Conservation (phyloP, 176 grass and related monocot genomes). For the Zizania latifolia region DNA sequence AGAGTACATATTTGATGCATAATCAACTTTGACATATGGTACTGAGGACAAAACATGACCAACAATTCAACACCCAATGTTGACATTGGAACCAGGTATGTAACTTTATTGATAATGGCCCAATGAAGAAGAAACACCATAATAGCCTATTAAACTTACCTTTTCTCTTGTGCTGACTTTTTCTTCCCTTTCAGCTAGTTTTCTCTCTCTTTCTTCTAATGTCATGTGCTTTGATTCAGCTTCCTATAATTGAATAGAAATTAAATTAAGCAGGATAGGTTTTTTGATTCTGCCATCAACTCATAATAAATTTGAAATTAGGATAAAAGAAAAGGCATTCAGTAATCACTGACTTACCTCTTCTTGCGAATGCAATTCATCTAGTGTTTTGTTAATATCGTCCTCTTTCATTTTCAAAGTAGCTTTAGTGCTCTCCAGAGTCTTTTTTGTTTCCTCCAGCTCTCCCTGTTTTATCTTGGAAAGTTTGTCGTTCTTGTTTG, state of each 20-base stretch:
- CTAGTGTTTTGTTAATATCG: slow-evolving; percentile 29
- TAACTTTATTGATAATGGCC: too few relatives aligned
- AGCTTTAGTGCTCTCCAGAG: slow-evolving; percentile 15
- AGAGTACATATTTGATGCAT: too few relatives aligned
- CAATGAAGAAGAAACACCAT: too few relatives aligned
- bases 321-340: not conserved
- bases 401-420: slow-evolving; percentile 41
- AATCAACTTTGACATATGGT: too few relatives aligned
- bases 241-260: slow-evolving; percentile 36
- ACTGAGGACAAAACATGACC: too few relatives aligned
- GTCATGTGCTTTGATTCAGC: slow-evolving; percentile 24
- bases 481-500: slow-evolving; percentile 35
- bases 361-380: slow-evolving; percentile 33
- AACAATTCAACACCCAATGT: too few relatives aligned
- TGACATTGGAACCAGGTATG: too few relatives aligned
- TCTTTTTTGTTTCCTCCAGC: slow-evolving; percentile 35
- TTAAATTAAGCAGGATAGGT: too few relatives aligned
- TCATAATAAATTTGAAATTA: not conserved
- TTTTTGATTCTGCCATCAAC: too few relatives aligned
- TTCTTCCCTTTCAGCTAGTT: slow-evolving; percentile 37
- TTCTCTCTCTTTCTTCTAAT: slow-evolving; percentile 40
- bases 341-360: slow-evolving; percentile 37
- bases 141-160: slow-evolving; percentile 29
- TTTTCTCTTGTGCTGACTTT: slow-evolving; percentile 44
- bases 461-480: slow-evolving; percentile 49